Percentiles rank a stretch among this genome's conserved stretches.
These are phyloP conservation scores for Rhazya stricta DNA, from an alignment of 257 asterid species.

Conservation along the genomic window DNA sequence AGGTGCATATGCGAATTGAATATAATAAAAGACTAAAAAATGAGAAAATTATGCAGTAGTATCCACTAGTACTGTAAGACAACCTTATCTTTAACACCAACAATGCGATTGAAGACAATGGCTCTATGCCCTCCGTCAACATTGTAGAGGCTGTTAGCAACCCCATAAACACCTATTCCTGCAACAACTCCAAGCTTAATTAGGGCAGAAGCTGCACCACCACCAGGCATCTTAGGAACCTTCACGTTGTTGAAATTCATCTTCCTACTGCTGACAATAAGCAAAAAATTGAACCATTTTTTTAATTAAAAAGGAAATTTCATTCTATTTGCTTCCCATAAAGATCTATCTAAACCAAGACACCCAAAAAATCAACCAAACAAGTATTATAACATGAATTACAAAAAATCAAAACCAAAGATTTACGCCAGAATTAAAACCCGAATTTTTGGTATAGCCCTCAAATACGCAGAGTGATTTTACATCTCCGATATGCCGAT, in stretches of 20 bases:
- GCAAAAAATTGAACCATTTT: not conserved
- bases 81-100: slow-evolving; percentile 78
- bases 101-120: slow-evolving; percentile 73
- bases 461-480: not conserved
- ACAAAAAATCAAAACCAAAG: not conserved
- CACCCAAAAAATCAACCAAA: not conserved
- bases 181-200: slow-evolving; percentile 57
- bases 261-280: slow-evolving; percentile 32
- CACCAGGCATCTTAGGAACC: slow-evolving; percentile 76
- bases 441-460: not conserved
- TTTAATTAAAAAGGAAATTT: not conserved
- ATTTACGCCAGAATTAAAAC: not conserved
- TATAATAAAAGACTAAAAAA: not conserved
- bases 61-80: slow-evolving; percentile 1
- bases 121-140: slow-evolving; percentile 96
- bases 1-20: not conserved
- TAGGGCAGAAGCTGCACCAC: slow-evolving; percentile 60
- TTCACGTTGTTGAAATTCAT: slow-evolving; percentile 67
- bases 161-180: slow-evolving; percentile 64
- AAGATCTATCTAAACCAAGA: not conserved
- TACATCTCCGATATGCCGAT: not conserved
- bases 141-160: slow-evolving; percentile 76
- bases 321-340: not conserved
- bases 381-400: not conserved
- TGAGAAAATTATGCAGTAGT: not conserved